Conservation (phyloP, 1,284 basidiomycete species). For the Heterobasidion parviporum region DNA sequence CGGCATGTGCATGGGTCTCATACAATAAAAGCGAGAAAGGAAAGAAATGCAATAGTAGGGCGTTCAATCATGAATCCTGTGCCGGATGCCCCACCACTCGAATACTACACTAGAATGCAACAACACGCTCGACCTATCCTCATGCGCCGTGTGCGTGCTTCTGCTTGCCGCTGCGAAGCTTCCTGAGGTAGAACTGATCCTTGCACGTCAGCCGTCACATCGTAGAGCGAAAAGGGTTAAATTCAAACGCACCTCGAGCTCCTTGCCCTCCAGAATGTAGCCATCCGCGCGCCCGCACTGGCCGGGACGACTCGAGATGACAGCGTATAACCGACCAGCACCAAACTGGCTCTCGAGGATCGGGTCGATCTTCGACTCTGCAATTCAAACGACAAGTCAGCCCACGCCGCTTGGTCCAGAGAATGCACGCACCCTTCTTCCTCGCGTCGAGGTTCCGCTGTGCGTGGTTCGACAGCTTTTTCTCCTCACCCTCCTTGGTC, state of each 20-base stretch:
- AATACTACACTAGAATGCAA: conserved; percentile 5
- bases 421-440: conserved; percentile 66
- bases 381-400: conserved; percentile 1
- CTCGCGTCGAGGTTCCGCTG: conserved; percentile 80
- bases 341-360: conserved; percentile 81
- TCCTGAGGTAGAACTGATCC: conserved; percentile 84
- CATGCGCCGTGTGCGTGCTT: conserved; percentile 71
- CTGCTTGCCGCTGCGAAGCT: conserved; percentile 87
- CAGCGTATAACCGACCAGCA: conserved; percentile 85
- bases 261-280: conserved; percentile 94
- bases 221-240: conserved; percentile 1
- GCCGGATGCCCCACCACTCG: neutral
- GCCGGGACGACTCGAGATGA: conserved; percentile 87
- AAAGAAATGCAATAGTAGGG: neutral
- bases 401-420: neutral
- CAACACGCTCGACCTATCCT: conserved; percentile 8
- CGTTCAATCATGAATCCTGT: neutral
- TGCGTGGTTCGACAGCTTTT: conserved; percentile 85
- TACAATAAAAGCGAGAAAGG: neutral
- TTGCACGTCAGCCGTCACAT: conserved; percentile 8
- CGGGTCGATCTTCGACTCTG: conserved; percentile 84
- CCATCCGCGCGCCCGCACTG: conserved; percentile 93
- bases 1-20: neutral
- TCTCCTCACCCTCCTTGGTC: conserved; percentile 44
- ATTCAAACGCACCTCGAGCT: conserved; percentile 69